Percentiles rank a stretch among this genome's conserved stretches.
These are phyloP conservation scores for Backusella circina DNA, from an alignment of 192 early-diverging fungal genomes.

Conservation along the genomic window DNA sequence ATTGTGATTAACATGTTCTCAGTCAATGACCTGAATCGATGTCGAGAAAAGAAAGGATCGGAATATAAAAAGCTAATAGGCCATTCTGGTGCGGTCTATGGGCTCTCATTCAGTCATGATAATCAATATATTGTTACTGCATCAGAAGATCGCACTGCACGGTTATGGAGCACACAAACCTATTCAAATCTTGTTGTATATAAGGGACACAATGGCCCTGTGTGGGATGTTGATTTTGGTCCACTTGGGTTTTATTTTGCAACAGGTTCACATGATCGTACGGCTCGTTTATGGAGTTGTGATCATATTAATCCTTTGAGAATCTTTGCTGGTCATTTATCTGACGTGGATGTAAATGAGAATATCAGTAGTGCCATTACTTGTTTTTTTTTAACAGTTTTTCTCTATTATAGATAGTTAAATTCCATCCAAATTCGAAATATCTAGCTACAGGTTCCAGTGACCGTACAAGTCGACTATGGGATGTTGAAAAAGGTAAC, in stretches of 20 bases:
- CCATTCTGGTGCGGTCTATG: slow-evolving; percentile 91
- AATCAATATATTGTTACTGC: slow-evolving; percentile 81
- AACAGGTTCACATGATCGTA: slow-evolving; percentile 92
- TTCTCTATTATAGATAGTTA: slow-evolving; percentile 57
- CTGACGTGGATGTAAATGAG: slow-evolving; percentile 86
- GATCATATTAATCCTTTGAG: slow-evolving; percentile 95
- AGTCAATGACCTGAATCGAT: slow-evolving; percentile 56
- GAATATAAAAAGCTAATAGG: slow-evolving; percentile 73
- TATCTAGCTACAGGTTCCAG: slow-evolving; percentile 86
- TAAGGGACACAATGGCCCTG: slow-evolving; percentile 94
- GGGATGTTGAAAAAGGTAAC: slow-evolving; percentile 83
- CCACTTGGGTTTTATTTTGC: slow-evolving; percentile 96
- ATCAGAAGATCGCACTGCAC: slow-evolving; percentile 90
- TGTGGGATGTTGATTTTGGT: slow-evolving; percentile 95
- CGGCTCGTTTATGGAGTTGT: slow-evolving; percentile 93
- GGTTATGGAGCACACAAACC: slow-evolving; percentile 95
- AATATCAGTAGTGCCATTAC: too few species aligned
- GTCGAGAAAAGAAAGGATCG: slow-evolving; percentile 54
- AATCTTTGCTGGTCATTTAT: slow-evolving; percentile 96
- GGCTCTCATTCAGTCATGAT: slow-evolving; percentile 81
- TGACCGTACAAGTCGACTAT: slow-evolving; percentile 87
- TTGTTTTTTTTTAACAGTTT: too few species aligned
- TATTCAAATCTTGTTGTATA: slow-evolving; percentile 91
- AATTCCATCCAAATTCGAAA: slow-evolving; percentile 96
- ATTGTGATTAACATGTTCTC: neutral